Base-by-base conservation (phyloP, 2,329 filamentous ascomycete genomes). In the Aspergillus sp. region DNA sequence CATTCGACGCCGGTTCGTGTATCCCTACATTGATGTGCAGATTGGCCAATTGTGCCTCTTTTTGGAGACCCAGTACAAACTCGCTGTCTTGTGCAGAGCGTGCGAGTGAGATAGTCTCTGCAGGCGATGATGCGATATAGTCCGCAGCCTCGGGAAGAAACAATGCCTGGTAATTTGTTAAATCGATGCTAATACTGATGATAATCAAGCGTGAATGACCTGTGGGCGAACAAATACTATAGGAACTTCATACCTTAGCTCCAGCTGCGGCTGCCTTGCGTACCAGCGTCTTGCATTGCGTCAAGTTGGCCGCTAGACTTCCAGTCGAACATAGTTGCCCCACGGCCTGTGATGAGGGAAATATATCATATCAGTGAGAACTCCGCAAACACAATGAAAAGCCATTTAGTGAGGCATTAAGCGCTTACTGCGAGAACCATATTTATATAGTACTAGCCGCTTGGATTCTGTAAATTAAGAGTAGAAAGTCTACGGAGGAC, bases 101-200 rank as follows among this genome's bases (percentile, higher is more conserved):
- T 64, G 87, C 92, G 9, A 97, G 87, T 4, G 85, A 82, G 8
- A 92, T 78, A 0, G 89, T 90, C 69, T 93, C 88, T 10, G 85
- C 75, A 2, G 88, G 81, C 0, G 87, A 88, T 1, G 84, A 81
- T 19, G 87, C 89, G 69, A 97, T 92, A 80, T 97, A 97, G 79
- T 97, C 92, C 59, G 87, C 87, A 23, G 94, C 94, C 83, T 97
- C 94, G 12, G 94, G 94, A 56, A 97, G 88, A 79, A 98, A 97
- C 53, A 97, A 85, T 17, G 90, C 87, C 85, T 91, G 63, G 15
- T 39, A 57, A 38, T 41, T 19, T 8, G 55, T 67, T 45, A 67
- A 58, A 19, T 19, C 3, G 21, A 25, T 52, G 10, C 17, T 12
- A 2, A 23, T 13, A 17, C 41, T 15, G 21, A 48, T 28, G 58